These are phyloP conservation scores for Maudiozyma serrabonitensis DNA, from an alignment of 805 yeast species.

Conservation along the genomic window DNA sequence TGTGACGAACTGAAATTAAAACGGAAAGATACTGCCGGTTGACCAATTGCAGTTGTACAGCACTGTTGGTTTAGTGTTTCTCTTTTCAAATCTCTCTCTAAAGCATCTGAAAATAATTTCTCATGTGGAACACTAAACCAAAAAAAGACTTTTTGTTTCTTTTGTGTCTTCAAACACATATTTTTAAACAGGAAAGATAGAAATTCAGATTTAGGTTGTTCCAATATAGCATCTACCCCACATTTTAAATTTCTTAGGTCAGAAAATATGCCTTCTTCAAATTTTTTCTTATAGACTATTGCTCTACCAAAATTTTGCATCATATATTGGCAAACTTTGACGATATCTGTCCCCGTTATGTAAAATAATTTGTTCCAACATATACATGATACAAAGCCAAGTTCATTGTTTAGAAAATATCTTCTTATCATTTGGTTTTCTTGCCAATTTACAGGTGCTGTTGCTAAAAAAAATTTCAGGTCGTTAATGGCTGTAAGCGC, in stretches of 20 bases:
- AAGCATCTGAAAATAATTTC: conserved; percentile 81
- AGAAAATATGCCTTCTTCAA: conserved; percentile 92
- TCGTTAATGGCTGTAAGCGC: conserved; percentile 57
- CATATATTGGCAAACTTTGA: conserved; percentile 82
- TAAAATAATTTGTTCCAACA: conserved; percentile 85
- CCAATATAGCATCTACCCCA: conserved; percentile 80
- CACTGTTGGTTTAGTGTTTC: conserved; percentile 59
- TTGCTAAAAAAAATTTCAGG: conserved; percentile 74
- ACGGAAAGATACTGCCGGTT: conserved; percentile 71
- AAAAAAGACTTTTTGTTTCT: conserved; percentile 92
- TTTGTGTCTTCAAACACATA: conserved; percentile 84
- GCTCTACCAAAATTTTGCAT: conserved; percentile 85
- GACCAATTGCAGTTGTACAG: conserved; percentile 62
- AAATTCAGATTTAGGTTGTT: conserved; percentile 77
- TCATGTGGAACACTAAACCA: conserved; percentile 97
- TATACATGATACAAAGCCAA: conserved; percentile 84
- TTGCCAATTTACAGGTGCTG: conserved; percentile 95
- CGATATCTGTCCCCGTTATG: conserved; percentile 93
- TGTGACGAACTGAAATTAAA: conserved; percentile 41
- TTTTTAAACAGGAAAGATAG: conserved; percentile 77
- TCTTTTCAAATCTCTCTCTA: conserved; percentile 83
- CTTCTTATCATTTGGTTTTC: conserved; percentile 79
- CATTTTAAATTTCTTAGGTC: conserved; percentile 80
- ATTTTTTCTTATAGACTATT: conserved; percentile 78
- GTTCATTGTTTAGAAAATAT: conserved; percentile 76